These are phyloP conservation scores for Tylopilus vinaceipallidus DNA, from an alignment of 768 basidiomycete species.

Conservation along the genomic window DNA sequence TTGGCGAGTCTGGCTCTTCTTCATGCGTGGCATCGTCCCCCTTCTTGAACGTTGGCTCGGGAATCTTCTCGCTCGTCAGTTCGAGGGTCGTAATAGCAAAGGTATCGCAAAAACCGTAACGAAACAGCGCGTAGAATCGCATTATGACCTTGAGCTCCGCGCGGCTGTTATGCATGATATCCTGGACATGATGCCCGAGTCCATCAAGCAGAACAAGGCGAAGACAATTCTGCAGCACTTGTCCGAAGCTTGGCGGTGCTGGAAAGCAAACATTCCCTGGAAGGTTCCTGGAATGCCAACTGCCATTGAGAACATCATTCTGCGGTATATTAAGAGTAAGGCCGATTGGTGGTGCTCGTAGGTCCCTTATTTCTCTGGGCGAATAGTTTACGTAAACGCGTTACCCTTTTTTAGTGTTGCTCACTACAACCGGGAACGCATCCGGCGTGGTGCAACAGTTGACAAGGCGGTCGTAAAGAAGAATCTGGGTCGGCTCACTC, in stretches of 20 bases:
- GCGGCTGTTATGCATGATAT: constrained; percentile 99
- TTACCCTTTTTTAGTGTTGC: constrained; percentile 61
- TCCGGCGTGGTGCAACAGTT: constrained; percentile 93
- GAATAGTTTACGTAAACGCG: not conserved
- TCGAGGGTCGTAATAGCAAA: constrained; percentile 96
- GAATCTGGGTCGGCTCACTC: constrained; percentile 96
- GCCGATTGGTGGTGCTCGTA: constrained; percentile 98
- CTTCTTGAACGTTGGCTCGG: constrained; percentile 97
- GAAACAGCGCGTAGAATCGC: constrained; percentile 98
- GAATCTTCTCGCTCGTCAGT: constrained; percentile 95
- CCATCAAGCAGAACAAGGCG: constrained; percentile 99
- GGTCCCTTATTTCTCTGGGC: constrained; percentile 25
- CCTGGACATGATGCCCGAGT: constrained; percentile 99
- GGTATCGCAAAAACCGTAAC: constrained; percentile 98
- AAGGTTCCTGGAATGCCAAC: constrained; percentile 99
- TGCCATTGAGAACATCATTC: constrained; percentile 97
- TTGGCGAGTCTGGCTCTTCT: constrained; percentile 99
- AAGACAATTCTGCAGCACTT: constrained; percentile 98
- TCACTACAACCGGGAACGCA: constrained; percentile 97
- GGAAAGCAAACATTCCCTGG: constrained; percentile 98
- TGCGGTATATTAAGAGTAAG: constrained; percentile 99
- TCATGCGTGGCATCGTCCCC: constrained; percentile 98
- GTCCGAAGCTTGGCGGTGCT: constrained; percentile 98
- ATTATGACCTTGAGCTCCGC: constrained; percentile 95
- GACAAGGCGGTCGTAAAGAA: constrained; percentile 99